These are phyloP conservation scores for Cryphonectria naterciae DNA, from an alignment of 2,329 filamentous ascomycete species.

Conservation along the genomic window DNA sequence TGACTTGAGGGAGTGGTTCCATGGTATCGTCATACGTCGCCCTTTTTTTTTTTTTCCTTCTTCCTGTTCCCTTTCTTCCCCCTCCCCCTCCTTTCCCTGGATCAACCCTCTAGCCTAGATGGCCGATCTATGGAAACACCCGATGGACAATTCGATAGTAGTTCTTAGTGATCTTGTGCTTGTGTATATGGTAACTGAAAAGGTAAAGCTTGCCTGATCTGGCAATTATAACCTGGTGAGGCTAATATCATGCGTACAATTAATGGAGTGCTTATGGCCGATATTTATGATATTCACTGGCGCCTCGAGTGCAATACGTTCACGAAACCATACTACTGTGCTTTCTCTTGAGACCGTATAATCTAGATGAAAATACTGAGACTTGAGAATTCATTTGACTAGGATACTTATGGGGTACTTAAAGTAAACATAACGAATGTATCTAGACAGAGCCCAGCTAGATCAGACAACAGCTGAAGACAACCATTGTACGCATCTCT, in stretches of 20 bases:
- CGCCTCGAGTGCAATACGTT: neutral
- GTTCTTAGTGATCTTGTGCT: neutral
- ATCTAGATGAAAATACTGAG: too few species aligned
- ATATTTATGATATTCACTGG: neutral
- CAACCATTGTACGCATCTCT: too few species aligned
- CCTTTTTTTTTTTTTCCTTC: neutral
- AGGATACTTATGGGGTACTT: too few species aligned
- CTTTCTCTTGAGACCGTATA: too few species aligned
- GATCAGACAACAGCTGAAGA: too few species aligned
- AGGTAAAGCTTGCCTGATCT: neutral
- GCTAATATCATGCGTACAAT: neutral
- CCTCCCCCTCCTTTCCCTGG: too few species aligned
- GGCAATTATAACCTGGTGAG: neutral
- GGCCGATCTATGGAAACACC: neutral
- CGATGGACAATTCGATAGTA: neutral
- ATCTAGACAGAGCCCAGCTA: too few species aligned
- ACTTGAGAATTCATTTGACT: too few species aligned
- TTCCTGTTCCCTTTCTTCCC: too few species aligned
- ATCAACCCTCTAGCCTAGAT: neutral
- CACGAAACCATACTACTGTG: neutral
- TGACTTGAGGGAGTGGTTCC: too few species aligned
- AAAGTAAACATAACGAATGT: too few species aligned
- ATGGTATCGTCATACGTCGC: neutral
- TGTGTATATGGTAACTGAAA: neutral
- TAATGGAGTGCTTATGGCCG: neutral